These are phyloP conservation scores for Aspergillus sp. DNA, from an alignment of 2,329 filamentous ascomycete genomes.

Conservation along the genomic window DNA sequence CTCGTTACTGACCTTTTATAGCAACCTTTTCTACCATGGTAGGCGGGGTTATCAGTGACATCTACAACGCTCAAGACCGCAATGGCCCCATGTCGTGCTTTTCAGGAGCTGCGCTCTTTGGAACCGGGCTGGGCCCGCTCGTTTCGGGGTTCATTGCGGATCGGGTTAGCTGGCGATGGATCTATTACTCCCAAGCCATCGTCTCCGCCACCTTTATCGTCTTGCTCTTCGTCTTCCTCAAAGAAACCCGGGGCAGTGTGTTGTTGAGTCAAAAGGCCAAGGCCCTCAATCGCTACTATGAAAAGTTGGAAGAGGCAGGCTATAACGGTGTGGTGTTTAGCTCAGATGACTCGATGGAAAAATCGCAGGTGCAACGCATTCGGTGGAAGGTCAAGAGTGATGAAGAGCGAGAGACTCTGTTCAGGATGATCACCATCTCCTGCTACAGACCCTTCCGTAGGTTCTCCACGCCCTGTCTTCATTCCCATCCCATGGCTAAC, in stretches of 20 bases:
- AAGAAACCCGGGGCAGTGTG: constrained; percentile 77
- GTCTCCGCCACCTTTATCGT: constrained; percentile 59
- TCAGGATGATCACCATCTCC: constrained; percentile 67
- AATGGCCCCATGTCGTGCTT: constrained; percentile 91
- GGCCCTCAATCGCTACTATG: constrained; percentile 74
- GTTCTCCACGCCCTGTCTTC: constrained; percentile 12
- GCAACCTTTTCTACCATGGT: constrained; percentile 78
- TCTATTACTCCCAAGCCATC: constrained; percentile 83
- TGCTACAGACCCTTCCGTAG: constrained; percentile 69
- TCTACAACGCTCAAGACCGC: constrained; percentile 71
- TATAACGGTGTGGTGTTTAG: constrained; percentile 51
- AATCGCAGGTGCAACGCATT: constrained; percentile 48
- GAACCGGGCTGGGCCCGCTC: constrained; percentile 74
- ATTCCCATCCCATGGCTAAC: too few species aligned
- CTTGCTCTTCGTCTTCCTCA: constrained; percentile 65
- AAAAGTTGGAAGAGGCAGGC: constrained; percentile 62
- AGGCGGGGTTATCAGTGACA: constrained; percentile 83
- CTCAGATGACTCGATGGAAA: constrained; percentile 12
- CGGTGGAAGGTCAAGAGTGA: constrained; percentile 78
- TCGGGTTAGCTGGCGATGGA: constrained; percentile 72
- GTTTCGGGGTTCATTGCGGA: constrained; percentile 66
- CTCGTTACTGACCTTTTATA: constrained; percentile 8
- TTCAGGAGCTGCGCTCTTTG: constrained; percentile 70
- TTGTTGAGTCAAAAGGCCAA: constrained; percentile 71
- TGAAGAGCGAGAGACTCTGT: constrained; percentile 65